phyloP scores from a whole-genome alignment of 2,329 filamentous ascomycete genomes.

The Mollisia scopiformis region DNA sequence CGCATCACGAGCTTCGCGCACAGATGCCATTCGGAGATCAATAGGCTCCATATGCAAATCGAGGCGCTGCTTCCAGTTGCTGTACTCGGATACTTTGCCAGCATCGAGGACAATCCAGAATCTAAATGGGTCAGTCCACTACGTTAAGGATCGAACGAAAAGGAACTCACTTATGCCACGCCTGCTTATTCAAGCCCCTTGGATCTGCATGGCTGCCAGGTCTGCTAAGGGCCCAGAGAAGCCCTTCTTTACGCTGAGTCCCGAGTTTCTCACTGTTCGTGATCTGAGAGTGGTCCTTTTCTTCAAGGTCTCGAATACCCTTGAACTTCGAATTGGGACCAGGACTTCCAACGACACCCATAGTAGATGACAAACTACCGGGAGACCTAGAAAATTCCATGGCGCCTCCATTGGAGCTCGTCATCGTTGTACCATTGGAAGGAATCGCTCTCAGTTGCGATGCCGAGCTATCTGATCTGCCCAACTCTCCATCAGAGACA shows the following conservation, averaged over 20 bases:
- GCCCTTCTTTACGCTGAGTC: conserved; percentile 85
- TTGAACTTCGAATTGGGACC: conserved; percentile 71
- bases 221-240: conserved; percentile 91
- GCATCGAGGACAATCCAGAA: conserved; percentile 99
- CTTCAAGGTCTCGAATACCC: conserved; percentile 89
- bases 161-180: conserved; percentile 92
- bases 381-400: conserved; percentile 54
- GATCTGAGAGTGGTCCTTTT: conserved; percentile 66
- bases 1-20: conserved; percentile 91
- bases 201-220: conserved; percentile 95
- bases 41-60: conserved; percentile 98
- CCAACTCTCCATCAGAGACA: conserved; percentile 69
- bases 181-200: conserved; percentile 92
- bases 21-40: conserved; percentile 94
- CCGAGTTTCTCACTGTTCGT: conserved; percentile 58
- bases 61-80: conserved; percentile 97
- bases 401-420: conserved; percentile 32
- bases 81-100: conserved; percentile 95
- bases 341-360: conserved; percentile 50
- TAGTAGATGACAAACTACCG: conserved; percentile 51
- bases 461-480: conserved; percentile 73
- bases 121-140: conserved; percentile 46
- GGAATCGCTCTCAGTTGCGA: conserved; percentile 63
- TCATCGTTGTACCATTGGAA: conserved; percentile 43
- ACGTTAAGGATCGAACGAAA: not conserved